A percentile compares a stretch with the other conserved stretches of the same genome.
Conservation (phyloP, 225 moss, liverwort and hornwort genomes). For the Ulota crispa region DNA sequence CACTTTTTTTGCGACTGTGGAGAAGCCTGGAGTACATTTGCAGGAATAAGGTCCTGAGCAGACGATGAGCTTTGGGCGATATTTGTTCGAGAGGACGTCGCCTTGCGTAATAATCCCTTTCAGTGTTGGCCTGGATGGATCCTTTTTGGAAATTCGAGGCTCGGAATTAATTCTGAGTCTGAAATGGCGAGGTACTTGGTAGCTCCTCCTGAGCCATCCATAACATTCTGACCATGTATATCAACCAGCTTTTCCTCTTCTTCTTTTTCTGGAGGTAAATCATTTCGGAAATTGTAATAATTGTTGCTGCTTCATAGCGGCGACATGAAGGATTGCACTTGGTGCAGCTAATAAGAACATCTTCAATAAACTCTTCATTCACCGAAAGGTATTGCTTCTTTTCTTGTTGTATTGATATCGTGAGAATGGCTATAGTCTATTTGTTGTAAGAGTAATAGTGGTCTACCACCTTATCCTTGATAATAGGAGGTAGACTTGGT, state of each 20-base stretch:
- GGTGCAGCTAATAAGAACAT: no score
- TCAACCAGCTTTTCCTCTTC: background rate
- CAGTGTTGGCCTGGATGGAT: conserved; percentile 45
- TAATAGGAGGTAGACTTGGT: no score
- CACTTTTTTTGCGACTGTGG: conserved; percentile 48
- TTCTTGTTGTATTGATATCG: no score
- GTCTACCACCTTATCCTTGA: no score
- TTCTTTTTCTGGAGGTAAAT: background rate
- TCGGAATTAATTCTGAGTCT: conserved; percentile 44
- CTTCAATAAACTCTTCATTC: no score
- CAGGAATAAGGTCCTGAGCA: conserved; percentile 35
- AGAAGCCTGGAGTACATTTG: conserved; percentile 50
- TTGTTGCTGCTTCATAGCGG: no score
- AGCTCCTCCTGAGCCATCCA: conserved; percentile 19
- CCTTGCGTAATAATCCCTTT: conserved; percentile 20
- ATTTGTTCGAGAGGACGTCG: conserved; percentile 50
- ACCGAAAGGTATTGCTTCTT: no score
- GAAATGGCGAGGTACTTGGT: conserved; percentile 54
- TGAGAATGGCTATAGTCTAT: no score
- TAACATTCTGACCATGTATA: conserved; percentile 41
- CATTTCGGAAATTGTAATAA: no score
- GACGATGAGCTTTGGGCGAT: conserved; percentile 57
- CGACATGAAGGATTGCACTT: no score
- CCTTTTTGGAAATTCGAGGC: conserved; percentile 34
- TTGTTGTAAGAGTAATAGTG: no score